Evolutionary conservation across 2,329 filamentous ascomycete species (phyloP), one percentile per base, ranked within the genome.

Genomic region (Acephala macrosclerotiorum): DNA sequence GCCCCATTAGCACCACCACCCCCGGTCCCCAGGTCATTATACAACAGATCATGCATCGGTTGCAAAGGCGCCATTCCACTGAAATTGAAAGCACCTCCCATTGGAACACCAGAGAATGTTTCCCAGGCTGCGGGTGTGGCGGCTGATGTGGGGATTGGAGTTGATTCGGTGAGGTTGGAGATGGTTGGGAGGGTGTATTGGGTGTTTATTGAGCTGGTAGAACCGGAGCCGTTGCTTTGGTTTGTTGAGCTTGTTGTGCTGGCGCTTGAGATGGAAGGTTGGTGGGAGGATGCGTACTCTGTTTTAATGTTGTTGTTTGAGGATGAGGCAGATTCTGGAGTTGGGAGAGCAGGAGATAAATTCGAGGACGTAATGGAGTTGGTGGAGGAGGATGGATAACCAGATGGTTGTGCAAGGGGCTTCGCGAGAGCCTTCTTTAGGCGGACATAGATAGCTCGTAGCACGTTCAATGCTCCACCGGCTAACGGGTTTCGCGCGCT

Each of bases 31-130:
- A 88, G 77, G 38, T 88, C 82, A 68, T 88, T 86, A 71, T 84
- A 88, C 0, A 86, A 76, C 5, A 89, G 77, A 69, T 89, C 86
- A 22, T 83, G 82, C 65, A 84, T 86, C 0, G 86, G 83, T 62
- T 86, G 87, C 65, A 88, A 80, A 18, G 85, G 84, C 68, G 84
- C 81, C 65, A 89, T 80, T 12, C 78, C 77, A 25, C 81, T 77
- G 70, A 87, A 82, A 70, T 84, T 81, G 66, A 85, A 84, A 63
- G 77, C 76, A 1, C 83, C 82, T 49, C 59, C 33, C 14, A 25
- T 60, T 4, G 16, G 61, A 35, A 65, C 35, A 6, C 38, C 59
- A 5, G 60, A 61, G 58, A 65, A 69, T 3, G 68, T 38, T 14
- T 72, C 70, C 69, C 70, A 72, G 6, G 66, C 36, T 1, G 64